Percentiles rank a stretch among this genome's conserved stretches.
These are phyloP conservation scores for Candida boidinii DNA, from an alignment of 805 yeast genomes.

Conservation along the genomic window DNA sequence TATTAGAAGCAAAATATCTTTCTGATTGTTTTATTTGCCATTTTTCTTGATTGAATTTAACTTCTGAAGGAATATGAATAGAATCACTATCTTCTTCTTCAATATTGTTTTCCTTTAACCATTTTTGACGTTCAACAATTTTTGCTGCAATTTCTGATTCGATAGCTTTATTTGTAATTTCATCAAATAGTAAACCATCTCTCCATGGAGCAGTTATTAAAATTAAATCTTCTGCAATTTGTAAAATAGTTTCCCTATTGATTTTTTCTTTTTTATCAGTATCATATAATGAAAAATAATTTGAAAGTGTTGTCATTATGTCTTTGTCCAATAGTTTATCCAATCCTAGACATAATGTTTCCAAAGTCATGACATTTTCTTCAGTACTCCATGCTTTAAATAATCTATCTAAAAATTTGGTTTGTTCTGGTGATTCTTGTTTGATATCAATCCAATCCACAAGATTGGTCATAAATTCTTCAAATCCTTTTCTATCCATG, in stretches of 20 bases:
- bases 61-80: constrained; percentile 47
- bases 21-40: constrained; percentile 62
- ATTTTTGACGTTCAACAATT: constrained; percentile 34
- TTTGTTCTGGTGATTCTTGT: constrained; percentile 24
- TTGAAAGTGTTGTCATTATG: constrained; percentile 68
- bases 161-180: constrained; percentile 50
- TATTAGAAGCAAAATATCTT: constrained; percentile 78
- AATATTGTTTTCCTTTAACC: constrained; percentile 22
- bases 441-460: constrained; percentile 66
- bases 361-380: constrained; percentile 52
- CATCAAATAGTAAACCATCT: constrained; percentile 59
- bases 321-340: constrained; percentile 64
- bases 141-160: constrained; percentile 63
- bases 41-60: constrained; percentile 53
- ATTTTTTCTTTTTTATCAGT: constrained; percentile 48
- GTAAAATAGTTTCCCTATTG: constrained; percentile 70
- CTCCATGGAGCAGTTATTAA: constrained; percentile 82
- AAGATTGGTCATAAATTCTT: constrained; percentile 65
- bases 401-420: constrained; percentile 50
- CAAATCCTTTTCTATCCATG: constrained; percentile 69
- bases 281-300: constrained; percentile 74
- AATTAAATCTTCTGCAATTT: constrained; percentile 79
- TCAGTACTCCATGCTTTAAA: constrained; percentile 64
- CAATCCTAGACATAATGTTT: constrained; percentile 65
- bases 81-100: constrained; percentile 23